These are phyloP conservation scores for Saccharomycopsis malanga DNA, from an alignment of 805 yeast species.

Conservation along the genomic window DNA sequence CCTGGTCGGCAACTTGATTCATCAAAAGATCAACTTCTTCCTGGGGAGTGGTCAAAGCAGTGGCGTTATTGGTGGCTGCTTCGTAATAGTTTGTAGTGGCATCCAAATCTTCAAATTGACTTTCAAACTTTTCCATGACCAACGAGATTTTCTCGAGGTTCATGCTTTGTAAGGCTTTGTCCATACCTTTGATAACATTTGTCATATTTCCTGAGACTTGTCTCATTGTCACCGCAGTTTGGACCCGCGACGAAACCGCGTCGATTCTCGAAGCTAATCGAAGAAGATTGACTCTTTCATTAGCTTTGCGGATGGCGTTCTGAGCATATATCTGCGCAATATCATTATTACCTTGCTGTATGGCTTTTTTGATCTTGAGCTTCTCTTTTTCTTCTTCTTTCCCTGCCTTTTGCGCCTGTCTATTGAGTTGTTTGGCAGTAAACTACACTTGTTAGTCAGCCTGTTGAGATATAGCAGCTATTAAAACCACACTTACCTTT, in stretches of 20 bases:
- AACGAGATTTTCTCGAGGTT: slow-evolving; percentile 85
- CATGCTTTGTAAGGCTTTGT: slow-evolving; percentile 91
- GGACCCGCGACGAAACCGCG: slow-evolving; percentile 92
- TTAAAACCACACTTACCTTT: slow-evolving; percentile 32
- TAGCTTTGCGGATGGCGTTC: slow-evolving; percentile 87
- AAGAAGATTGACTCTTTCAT: slow-evolving; percentile 75
- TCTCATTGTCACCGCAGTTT: slow-evolving; percentile 97
- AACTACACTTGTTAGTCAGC: slow-evolving; percentile 45
- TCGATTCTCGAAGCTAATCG: slow-evolving; percentile 85
- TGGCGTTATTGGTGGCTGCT: slow-evolving; percentile 78
- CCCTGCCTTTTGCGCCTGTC: slow-evolving; percentile 85
- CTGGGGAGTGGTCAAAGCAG: slow-evolving; percentile 86
- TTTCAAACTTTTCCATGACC: slow-evolving; percentile 96
- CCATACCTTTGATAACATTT: slow-evolving; percentile 91
- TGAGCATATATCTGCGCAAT: slow-evolving; percentile 93
- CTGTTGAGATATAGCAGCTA: neutral
- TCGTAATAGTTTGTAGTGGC: slow-evolving; percentile 92
- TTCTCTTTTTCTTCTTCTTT: slow-evolving; percentile 86
- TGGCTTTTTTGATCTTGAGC: slow-evolving; percentile 82
- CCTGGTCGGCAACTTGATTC: slow-evolving; percentile 94
- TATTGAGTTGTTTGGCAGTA: slow-evolving; percentile 86
- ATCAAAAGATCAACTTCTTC: slow-evolving; percentile 88
- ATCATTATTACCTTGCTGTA: slow-evolving; percentile 79
- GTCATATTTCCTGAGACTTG: slow-evolving; percentile 93
- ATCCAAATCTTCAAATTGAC: slow-evolving; percentile 92